A percentile compares a stretch with the other conserved stretches of the same genome.
Evolutionary conservation across 2,329 filamentous ascomycete genomes (phyloP).

Genomic region (Fragosphaeria purpurea): DNA sequence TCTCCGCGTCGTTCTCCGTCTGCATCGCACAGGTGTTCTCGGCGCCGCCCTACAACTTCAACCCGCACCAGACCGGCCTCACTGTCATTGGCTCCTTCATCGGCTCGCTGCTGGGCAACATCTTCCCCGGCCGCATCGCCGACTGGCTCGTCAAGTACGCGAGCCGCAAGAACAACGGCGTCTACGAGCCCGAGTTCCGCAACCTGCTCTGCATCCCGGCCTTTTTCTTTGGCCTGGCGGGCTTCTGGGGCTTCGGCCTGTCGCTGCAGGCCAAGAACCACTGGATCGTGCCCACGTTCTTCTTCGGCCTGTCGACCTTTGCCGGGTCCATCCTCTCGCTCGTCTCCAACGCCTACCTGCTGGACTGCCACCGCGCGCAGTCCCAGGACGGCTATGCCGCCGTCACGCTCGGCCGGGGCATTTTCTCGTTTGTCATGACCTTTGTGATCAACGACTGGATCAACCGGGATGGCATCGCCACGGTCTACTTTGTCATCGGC

Average conservation of each 20-base stretch:
- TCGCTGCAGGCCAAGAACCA: constrained; percentile 12
- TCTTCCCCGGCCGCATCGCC: constrained; percentile 22
- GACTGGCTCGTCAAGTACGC: constrained; percentile 28
- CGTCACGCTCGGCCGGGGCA: constrained; percentile 7
- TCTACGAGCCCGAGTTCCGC: constrained; percentile 35
- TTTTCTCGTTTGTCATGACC: constrained; percentile 8
- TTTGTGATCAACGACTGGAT: constrained; percentile 9
- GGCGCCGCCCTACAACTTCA: constrained; percentile 28
- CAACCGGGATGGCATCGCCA: not conserved
- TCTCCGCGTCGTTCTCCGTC: constrained; percentile 13
- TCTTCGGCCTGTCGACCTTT: constrained; percentile 1
- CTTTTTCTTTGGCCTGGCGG: constrained; percentile 22
- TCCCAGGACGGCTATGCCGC: constrained; percentile 3
- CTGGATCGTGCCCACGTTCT: constrained; percentile 10
- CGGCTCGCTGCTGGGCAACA: constrained; percentile 24
- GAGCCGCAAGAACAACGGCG: constrained; percentile 27
- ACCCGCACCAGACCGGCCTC: constrained; percentile 26
- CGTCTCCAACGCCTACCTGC: constrained; percentile 4
- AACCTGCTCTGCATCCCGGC: constrained; percentile 26
- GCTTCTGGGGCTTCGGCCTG: constrained; percentile 28
- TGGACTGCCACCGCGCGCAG: constrained; percentile 2
- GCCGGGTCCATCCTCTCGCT: not conserved
- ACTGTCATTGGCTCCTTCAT: constrained; percentile 28
- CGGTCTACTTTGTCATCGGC: too few relatives aligned
- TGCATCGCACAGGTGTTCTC: constrained; percentile 24